A percentile compares a stretch with the other conserved stretches of the same genome.
Evolutionary conservation across 345 rosid genomes (phyloP).

Genomic region (Citrus australasica): DNA sequence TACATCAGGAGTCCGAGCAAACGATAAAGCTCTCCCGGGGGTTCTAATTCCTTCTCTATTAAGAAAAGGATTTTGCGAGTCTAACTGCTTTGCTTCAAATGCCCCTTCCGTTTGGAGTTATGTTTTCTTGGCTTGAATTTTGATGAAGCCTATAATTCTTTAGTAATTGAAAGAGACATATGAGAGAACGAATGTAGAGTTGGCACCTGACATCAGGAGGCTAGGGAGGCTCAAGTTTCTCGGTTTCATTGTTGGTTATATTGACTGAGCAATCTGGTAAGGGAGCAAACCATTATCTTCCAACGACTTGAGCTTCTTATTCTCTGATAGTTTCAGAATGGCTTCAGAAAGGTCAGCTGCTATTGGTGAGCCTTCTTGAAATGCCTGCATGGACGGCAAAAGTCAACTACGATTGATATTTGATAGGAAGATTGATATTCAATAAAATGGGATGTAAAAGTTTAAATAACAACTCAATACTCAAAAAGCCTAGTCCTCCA

Average conservation of each 20-base stretch:
- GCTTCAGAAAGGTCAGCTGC: constrained; percentile 34
- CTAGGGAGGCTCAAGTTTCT: constrained; percentile 26
- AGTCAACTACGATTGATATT: too few species aligned
- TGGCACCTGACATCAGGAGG: constrained; percentile 26
- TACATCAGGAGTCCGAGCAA: constrained; percentile 1
- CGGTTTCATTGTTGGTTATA: not conserved
- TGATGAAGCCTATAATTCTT: constrained; percentile 4
- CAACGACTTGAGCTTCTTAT: constrained; percentile 14
- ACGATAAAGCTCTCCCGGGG: not conserved
- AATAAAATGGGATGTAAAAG: not conserved
- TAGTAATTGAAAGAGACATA: constrained; percentile 7
- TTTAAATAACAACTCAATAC: constrained; percentile 8
- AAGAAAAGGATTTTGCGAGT: constrained; percentile 9
- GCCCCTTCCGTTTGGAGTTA: not conserved
- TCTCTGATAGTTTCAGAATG: constrained; percentile 34
- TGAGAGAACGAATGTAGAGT: constrained; percentile 34
- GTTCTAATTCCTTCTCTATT: not conserved
- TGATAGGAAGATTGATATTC: too few species aligned
- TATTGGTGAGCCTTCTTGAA: not conserved
- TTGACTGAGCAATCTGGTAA: constrained; percentile 10
- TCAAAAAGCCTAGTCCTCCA: constrained; percentile 60
- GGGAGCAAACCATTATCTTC: constrained; percentile 25
- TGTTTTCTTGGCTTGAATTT: not conserved
- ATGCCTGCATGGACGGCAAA: too few species aligned
- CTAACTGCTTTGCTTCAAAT: constrained; percentile 14